Evolutionary conservation across 495 filamentous ascomycete genomes (phyloP), one percentile per base, ranked within the genome.

Genomic region (Hyaloscypha variabilis): DNA sequence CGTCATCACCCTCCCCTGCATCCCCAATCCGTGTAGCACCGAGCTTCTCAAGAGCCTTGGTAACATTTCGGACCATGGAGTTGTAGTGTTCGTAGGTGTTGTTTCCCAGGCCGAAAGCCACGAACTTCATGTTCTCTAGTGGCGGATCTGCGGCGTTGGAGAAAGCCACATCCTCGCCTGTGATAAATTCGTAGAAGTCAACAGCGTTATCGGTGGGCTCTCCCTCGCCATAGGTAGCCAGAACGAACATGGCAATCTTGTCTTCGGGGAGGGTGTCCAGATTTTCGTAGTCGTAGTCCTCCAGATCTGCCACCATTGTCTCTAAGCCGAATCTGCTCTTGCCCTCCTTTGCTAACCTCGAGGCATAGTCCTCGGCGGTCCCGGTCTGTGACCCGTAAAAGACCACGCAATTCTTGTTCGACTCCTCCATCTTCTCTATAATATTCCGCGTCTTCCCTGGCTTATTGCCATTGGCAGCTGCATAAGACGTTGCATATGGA

Each of bases 51-150:
- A 99, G 78, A 36, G 89, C 88, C 67, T 88, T 85, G 76, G 96
- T 87, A 63, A 97, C 87, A 65, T 92, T 90, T 65, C 95, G 92
- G 63, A 99, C 94, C 92, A 99, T 97, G 42, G 91, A 89, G 78
- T 99, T 97, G 84, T 98, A 99, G 81, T 99, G 96, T 72, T 99
- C 95, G 70, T 99, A 99, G 28, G 95, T 99, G 80, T 99, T 99
- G 83, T 99, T 91, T 67, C 95, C 95, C 13, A 99, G 86, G 72
- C 95, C 95, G 74, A 99, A 99, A 51, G 94, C 83, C 72, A 99
- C 91, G 72, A 92, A 99, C 75, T 94, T 94, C 71, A 99, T 83
- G 66, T 92, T 92, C 31, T 80, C 85, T 21, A 99, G 87, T 30
- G 94, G 87, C 69, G 88, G 83, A 3, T 94, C 92, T 29, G 88